Evolutionary conservation across 371 early-diverging fungal species (phyloP).

Genomic region (Mortierella sp.): DNA sequence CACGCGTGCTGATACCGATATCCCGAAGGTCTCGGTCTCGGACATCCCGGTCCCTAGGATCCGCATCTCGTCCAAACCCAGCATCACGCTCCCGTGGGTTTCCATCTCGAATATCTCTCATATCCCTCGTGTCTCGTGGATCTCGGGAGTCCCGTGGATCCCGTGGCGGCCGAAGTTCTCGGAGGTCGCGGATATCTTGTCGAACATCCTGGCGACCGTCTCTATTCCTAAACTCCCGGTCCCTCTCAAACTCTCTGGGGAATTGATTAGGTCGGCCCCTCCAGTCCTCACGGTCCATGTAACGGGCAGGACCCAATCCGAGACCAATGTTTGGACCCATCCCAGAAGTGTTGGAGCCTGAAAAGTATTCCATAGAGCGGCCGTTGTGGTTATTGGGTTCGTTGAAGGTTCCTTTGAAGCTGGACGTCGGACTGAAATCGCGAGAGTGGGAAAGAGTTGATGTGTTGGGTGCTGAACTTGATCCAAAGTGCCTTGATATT

Average conservation of each 20-base stretch:
- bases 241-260: conserved; percentile 44
- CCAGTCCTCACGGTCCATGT: conserved; percentile 54
- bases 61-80: conserved; percentile 15
- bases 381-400: conserved; percentile 20
- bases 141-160: conserved; percentile 22
- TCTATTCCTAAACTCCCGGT: conserved; percentile 34
- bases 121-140: neutral
- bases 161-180: conserved; percentile 36
- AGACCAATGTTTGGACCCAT: conserved; percentile 32
- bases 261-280: conserved; percentile 34
- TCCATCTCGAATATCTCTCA: conserved; percentile 1
- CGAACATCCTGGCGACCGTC: conserved; percentile 41
- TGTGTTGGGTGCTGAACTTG: conserved; percentile 28
- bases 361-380: conserved; percentile 44
- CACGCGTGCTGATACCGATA: conserved; percentile 50
- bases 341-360: conserved; percentile 20
- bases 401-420: conserved; percentile 23
- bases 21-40: conserved; percentile 61
- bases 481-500: conserved; percentile 31
- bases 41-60: conserved; percentile 26
- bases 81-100: conserved; percentile 30
- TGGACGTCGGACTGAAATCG: conserved; percentile 40
- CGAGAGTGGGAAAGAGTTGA: conserved; percentile 35
- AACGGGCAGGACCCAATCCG: conserved; percentile 36
- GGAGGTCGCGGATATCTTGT: conserved; percentile 32